Evolutionary conservation across 805 yeast genomes (phyloP), one percentile per base, ranked within the genome.

Genomic region (Scheffersomyces stipitis): DNA sequence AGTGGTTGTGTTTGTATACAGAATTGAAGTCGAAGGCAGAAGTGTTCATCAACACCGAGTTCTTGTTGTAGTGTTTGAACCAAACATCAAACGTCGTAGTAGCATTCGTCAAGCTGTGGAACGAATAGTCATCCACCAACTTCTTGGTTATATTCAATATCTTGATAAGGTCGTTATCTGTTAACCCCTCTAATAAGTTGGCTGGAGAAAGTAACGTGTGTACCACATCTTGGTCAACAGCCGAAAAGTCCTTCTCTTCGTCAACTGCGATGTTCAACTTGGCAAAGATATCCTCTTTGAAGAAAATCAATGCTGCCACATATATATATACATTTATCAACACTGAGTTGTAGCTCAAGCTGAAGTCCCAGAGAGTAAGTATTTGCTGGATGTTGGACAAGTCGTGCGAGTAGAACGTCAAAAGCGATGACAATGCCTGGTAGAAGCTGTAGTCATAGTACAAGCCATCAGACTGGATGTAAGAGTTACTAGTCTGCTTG

Each of bases 361-460:
- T 65, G 37, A 74, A 76, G 54, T 87, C 96, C 77, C 93, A 86
- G 3, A 91, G 58, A 3, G 71, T 58, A 38, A 78, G 67, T 5
- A 86, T 60, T 18, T 76, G 74, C 9, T 62, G 63, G 32, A 73
- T 61, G 23, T 71, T 66, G 30, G 66, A 76, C 27, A 68, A 38
- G 41, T 87, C 89, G 61, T 90, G 97, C 6, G 91, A 67, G 54
- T 81, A 87, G 31, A 86, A 48, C 1, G 98, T 88, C 24, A 91
- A 67, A 1, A 91, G 64, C 1, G 91, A 76, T 14, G 96, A 84
- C 12, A 93, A 60, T 0, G 88, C 84, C 51, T 79, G 90, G 18
- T 40, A 46, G 27, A 67, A 66, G 24, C 52, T 56, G 49, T 68
- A 69, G 43, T 63, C 69, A 48, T 50, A 69, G 18, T 43, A 42